Percentiles rank a stretch among this genome's conserved stretches.
Evolutionary conservation across 2,329 filamentous ascomycete genomes (phyloP).

Genomic region (Colletotrichum sp.): DNA sequence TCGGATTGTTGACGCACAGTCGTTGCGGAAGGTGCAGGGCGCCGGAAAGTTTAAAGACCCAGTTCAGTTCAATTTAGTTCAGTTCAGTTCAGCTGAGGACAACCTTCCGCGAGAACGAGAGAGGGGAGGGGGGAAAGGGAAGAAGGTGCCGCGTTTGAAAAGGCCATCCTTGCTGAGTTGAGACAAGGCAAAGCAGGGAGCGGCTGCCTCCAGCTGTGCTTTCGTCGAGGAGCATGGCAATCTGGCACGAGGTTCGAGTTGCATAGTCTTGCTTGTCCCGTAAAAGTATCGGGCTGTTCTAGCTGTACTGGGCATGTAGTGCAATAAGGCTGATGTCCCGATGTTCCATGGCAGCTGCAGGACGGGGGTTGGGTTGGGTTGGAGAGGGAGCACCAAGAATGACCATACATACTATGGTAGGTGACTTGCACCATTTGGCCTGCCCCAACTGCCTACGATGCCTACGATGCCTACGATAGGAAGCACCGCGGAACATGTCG

Average conservation of each 20-base stretch:
- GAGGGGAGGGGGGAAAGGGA: neutral
- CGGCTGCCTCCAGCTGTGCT: neutral
- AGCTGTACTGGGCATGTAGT: neutral
- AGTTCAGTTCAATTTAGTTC: neutral
- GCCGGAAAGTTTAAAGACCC: neutral
- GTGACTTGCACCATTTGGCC: neutral
- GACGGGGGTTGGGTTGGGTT: neutral
- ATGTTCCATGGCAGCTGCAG: neutral
- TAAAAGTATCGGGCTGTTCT: neutral
- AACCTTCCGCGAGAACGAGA: neutral
- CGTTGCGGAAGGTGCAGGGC: neutral
- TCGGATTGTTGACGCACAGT: neutral
- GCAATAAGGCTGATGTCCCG: conserved; percentile 1
- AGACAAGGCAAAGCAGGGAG: neutral
- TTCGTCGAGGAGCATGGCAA: neutral
- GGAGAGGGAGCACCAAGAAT: neutral
- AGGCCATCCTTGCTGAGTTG: neutral
- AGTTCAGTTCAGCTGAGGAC: neutral
- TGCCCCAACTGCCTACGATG: neutral
- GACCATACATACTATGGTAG: neutral
- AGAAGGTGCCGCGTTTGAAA: neutral
- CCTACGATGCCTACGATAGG: neutral
- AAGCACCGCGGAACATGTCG: neutral
- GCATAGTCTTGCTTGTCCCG: neutral
- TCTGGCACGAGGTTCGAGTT: neutral